Evolutionary conservation across 768 basidiomycete species (phyloP).

Genomic region (Cantharellus cinnabarinus): DNA sequence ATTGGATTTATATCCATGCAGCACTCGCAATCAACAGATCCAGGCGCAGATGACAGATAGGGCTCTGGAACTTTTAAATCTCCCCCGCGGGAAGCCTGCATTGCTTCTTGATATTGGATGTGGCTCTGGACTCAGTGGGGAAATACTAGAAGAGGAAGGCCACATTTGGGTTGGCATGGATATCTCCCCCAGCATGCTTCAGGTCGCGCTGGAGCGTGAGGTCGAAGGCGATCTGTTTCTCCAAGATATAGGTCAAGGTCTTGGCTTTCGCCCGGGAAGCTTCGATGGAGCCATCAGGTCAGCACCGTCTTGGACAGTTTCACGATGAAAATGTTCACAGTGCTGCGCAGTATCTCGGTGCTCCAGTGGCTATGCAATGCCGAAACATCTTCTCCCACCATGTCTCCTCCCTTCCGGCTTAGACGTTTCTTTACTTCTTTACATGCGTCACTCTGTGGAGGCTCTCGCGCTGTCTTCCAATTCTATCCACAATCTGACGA

Average conservation of each 20-base stretch:
- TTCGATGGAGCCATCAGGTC: slow-evolving; percentile 97
- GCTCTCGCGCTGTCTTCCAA: slow-evolving; percentile 71
- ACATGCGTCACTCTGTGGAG: slow-evolving; percentile 67
- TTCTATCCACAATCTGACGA: slow-evolving; percentile 97
- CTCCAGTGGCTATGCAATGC: slow-evolving; percentile 97
- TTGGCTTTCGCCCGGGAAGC: slow-evolving; percentile 88
- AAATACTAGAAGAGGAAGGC: slow-evolving; percentile 88
- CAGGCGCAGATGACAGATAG: slow-evolving; percentile 96
- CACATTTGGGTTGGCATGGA: slow-evolving; percentile 88
- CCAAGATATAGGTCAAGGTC: slow-evolving; percentile 95
- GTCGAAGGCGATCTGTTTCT: slow-evolving; percentile 92
- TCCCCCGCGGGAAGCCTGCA: slow-evolving; percentile 60
- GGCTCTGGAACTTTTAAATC: slow-evolving; percentile 73
- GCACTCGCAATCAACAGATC: slow-evolving; percentile 88
- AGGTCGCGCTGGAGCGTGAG: slow-evolving; percentile 88
- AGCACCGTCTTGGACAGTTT: slow-evolving; percentile 6
- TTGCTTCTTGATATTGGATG: slow-evolving; percentile 92
- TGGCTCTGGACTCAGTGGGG: slow-evolving; percentile 89
- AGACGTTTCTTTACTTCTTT: slow-evolving; percentile 84
- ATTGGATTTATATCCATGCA: slow-evolving; percentile 15
- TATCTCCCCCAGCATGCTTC: slow-evolving; percentile 92
- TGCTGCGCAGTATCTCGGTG: slow-evolving; percentile 64
- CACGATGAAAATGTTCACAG: neutral
- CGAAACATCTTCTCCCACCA: slow-evolving; percentile 75
- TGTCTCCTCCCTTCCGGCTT: slow-evolving; percentile 70